Percentiles rank a stretch among this genome's conserved stretches.
phyloP scores from a whole-genome alignment of 225 moss, liverwort and hornwort genomes.

The Antitrichia curtipendula region DNA sequence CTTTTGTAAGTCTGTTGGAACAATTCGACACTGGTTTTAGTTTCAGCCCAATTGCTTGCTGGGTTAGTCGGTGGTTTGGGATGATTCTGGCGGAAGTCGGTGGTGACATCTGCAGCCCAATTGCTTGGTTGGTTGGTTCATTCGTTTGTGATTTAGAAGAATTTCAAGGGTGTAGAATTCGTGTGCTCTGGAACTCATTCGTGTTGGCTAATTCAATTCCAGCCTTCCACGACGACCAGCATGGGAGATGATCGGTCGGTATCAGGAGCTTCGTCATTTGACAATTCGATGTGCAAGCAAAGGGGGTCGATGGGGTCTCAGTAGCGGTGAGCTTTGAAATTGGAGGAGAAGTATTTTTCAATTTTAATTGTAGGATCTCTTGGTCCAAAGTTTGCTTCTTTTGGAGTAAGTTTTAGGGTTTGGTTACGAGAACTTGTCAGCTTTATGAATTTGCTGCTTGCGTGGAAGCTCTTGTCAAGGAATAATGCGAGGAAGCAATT shows the following conservation, averaged over 20 bases:
- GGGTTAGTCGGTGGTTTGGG: background rate
- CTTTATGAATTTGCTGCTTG: background rate
- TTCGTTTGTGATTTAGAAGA: background rate
- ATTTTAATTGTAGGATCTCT: background rate
- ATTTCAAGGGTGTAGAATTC: background rate
- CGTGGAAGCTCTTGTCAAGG: background rate
- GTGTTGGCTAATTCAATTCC: background rate
- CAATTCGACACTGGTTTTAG: background rate
- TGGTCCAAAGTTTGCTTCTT: background rate
- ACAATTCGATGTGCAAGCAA: background rate
- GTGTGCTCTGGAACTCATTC: background rate
- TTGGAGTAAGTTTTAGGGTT: background rate
- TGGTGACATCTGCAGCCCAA: background rate
- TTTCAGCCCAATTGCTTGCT: background rate
- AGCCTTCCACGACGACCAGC: background rate
- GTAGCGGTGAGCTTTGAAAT: background rate
- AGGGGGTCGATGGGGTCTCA: background rate
- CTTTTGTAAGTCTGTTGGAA: background rate
- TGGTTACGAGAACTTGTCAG: background rate
- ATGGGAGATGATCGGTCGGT: background rate
- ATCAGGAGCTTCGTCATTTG: background rate
- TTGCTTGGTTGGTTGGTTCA: background rate
- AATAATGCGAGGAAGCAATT: background rate
- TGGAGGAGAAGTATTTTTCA: background rate
- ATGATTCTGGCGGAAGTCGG: background rate